A percentile compares a stretch with the other conserved stretches of the same genome.
These are phyloP conservation scores for Fragilariopsis cylindrus DNA, from an alignment of 108 stramenopile genomes.

Conservation along the genomic window DNA sequence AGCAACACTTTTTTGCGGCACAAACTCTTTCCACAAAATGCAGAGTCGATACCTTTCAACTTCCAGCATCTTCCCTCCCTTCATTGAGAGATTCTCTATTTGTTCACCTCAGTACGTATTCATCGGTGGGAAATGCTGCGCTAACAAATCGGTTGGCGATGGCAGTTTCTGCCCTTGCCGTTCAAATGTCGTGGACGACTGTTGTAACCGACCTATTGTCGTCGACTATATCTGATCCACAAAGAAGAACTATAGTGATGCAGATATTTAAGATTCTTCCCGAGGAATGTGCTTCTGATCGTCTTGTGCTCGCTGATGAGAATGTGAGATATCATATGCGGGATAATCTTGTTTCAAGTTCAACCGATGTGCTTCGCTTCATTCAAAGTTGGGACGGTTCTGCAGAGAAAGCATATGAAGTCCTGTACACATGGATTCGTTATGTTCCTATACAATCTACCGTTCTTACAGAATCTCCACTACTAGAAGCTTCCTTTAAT, in stretches of 20 bases:
- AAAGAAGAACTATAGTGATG: slow-evolving; percentile 39
- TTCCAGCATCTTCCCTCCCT: slow-evolving; percentile 51
- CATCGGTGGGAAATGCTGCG: slow-evolving; percentile 41
- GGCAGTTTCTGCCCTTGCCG: slow-evolving; percentile 72
- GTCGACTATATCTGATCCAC: slow-evolving; percentile 16
- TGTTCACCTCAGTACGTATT: slow-evolving; percentile 48
- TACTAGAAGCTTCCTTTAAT: slow-evolving; percentile 35
- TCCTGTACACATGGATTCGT: slow-evolving; percentile 72
- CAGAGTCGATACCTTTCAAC: slow-evolving; percentile 50
- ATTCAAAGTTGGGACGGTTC: slow-evolving; percentile 27
- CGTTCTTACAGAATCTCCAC: slow-evolving; percentile 41
- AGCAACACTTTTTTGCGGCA: slow-evolving; percentile 84
- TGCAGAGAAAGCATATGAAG: slow-evolving; percentile 41
- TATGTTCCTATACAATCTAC: slow-evolving; percentile 65
- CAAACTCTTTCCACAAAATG: slow-evolving; percentile 87
- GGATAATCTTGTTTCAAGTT: slow-evolving; percentile 51
- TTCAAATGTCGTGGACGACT: slow-evolving; percentile 78
- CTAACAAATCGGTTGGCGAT: slow-evolving; percentile 75
- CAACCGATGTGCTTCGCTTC: slow-evolving; percentile 49
- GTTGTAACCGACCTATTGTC: slow-evolving; percentile 51
- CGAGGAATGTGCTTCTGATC: slow-evolving; percentile 78
- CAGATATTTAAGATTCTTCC: slow-evolving; percentile 65
- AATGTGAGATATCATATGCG: slow-evolving; percentile 53
- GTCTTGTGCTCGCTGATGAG: slow-evolving; percentile 62
- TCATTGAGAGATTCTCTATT: slow-evolving; percentile 71